Evolutionary conservation across 129 eudicot genomes (phyloP), one percentile per base, ranked within the genome.

Genomic region (Heracleum sosnowskyi): DNA sequence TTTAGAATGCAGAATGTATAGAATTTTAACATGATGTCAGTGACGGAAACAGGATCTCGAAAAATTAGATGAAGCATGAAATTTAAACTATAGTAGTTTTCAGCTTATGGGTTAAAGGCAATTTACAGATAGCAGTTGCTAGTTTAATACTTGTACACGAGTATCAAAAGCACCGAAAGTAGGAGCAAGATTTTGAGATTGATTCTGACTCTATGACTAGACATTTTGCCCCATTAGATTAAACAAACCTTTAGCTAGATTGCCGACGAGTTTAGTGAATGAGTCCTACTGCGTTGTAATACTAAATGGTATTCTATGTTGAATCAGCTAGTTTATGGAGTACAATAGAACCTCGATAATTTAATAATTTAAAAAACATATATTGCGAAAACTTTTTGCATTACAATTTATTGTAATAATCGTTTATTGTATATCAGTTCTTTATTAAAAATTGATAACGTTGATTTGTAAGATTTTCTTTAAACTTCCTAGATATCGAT

Each of bases 101-200:
- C 29, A 55, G n/a, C 66, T 24, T n/a, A 9, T 57, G 66, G 66
- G 68, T 60, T n/a, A 60, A 60, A 60, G 68, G 68, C 16, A 26
- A 60, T n/a, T 53, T 1, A 60, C 34, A 60, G 16, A 11, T 10
- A 10, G 16, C 31, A 9, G 34, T 26, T 7, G 16, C 17, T 60
- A n/a, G 33, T n/a, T n/a, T 60, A 60, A 6, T 60, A 57, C 66
- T 57, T 57, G 31, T 9, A 57, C 64, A 57, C 33, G 16, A 17
- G 68, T 11, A 26, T 60, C 33, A 60, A 60, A 60, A 60, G 68
- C 68, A 60, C 68, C 68, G 68, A 60, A 60, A 60, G 68, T 26
- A 60, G 34, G 68, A n/a, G 26, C 68, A 60, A 60, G 68, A 60
- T 60, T 60, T 60, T 60, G 5, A 60, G 33, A 57, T 57, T 57